Base-by-base conservation (phyloP, 305 asterid species). In the Salvia sclarea region DNA sequence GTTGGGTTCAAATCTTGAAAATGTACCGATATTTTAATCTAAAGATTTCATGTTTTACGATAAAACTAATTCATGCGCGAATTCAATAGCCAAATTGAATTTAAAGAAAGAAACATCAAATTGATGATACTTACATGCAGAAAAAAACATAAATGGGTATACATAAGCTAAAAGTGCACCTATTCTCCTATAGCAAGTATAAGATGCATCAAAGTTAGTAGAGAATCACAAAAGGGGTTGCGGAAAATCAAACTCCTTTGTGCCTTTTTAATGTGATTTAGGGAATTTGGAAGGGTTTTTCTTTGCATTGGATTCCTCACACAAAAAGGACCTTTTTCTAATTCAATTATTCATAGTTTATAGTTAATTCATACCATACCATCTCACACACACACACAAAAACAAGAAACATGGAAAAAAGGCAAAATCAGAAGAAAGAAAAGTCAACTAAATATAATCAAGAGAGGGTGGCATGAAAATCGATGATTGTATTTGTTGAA, bases 301-400 rank as follows among this genome's bases (percentile, higher is more conserved):
- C 64, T 71, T 50, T 75, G 85, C 95, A 75, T 85, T 63, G 95
- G 95, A 85, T 87, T 85, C 88, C 83, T 83, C 95, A 73, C 85
- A n/a, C 85, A 62, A 64, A 83, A 82, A 59, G 65, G 64, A 33
- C 21, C 38, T 24, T 52, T 45, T 61, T 38, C n/a, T n/a, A n/a
- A n/a, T n/a, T n/a, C n/a, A 40, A 41, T 14, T 22, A 2, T 25
- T 14, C 52, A 13, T 60, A 16, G n/a, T n/a, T n/a, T n/a, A n/a
- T n/a, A n/a, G n/a, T n/a, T n/a, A n/a, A n/a, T n/a, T n/a, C n/a
- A n/a, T n/a, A n/a, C n/a, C n/a, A n/a, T n/a, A n/a, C n/a, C n/a
- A n/a, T n/a, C n/a, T n/a, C n/a, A 30, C 3, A 12, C 53, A 45
- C 11, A 49, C 30, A 1, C 14, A 1, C 44, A 31, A n/a, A 31